Evolutionary conservation across 441 rosid species (phyloP), one percentile per base, ranked within the genome.

Genomic region (Capsella rubella): DNA sequence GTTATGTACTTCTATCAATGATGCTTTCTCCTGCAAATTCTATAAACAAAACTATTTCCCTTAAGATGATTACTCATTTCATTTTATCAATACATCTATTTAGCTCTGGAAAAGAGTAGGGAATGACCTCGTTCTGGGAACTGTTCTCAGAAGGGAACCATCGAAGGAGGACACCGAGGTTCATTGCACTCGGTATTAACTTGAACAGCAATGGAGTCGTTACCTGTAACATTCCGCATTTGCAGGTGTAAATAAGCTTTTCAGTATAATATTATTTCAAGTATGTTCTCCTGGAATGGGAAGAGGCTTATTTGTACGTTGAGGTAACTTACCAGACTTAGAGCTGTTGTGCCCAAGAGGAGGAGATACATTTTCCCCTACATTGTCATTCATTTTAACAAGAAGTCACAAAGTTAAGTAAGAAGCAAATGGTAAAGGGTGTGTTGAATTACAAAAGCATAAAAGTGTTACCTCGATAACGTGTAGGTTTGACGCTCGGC

Each of bases 291-390:
- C n/a, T n/a, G n/a, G n/a, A n/a, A n/a, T n/a, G n/a, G n/a, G 34
- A 64, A 60, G 9, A 55, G n/a, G 28, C 47, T 47, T 56, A 68
- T 49, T 61, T 45, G 5, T 32, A 25, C 35, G 59, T 54, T n/a
- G 42, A 66, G 70, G 66, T 79, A 68, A 79, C 86, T 67, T 80
- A 93, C 98, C 78, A 93, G 87, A 82, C 98, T 94, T 62, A 91
- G 83, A 68, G 99, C 99, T 60, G 97, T 95, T 45, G 97, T 95
- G 74, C 99, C 99, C 64, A 95, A 87, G 67, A 94, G 97, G 76
- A 94, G 99, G 61, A 95, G 94, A 78, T 95, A 95, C 97, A 95
- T 92, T 87, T 95, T 95, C 73, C 98, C 98, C 99, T 95, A 80
- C 80, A 84, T 62, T 39, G 63, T 39, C 73, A 82, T 66, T 69